These are phyloP conservation scores for Rhododendron ferrugineum DNA, from an alignment of 148 eudicot genomes.

Conservation along the genomic window DNA sequence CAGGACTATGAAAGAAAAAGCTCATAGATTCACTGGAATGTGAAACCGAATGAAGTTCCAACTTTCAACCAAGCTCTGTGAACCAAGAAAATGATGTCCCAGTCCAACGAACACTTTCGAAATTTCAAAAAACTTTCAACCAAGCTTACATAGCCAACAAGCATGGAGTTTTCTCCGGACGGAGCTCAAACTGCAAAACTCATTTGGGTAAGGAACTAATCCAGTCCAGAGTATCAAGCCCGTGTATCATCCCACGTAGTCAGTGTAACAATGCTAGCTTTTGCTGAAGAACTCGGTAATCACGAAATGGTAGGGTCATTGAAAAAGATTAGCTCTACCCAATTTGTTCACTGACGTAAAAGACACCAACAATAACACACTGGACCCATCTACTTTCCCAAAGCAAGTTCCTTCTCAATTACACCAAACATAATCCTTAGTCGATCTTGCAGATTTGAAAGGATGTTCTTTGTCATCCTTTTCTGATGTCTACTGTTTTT, in stretches of 20 bases:
- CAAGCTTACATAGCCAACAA: neutral
- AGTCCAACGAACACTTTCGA: neutral
- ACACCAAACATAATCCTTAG: slow-evolving; percentile 62
- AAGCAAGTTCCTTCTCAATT: slow-evolving; percentile 67
- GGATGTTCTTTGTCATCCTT: slow-evolving; percentile 66
- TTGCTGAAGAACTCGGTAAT: neutral
- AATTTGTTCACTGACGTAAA: neutral
- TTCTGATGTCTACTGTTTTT: slow-evolving; percentile 71
- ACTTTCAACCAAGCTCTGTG: neutral
- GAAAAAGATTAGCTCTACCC: neutral
- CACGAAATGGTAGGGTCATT: neutral
- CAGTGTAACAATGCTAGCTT: neutral
- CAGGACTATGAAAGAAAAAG: slow-evolving; percentile 1
- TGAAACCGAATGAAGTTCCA: neutral
- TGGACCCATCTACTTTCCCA: slow-evolving; percentile 25
- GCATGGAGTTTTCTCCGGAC: neutral
- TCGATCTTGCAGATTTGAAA: slow-evolving; percentile 59
- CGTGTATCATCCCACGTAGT: neutral
- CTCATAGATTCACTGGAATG: neutral
- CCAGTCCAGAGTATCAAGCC: neutral
- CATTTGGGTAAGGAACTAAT: neutral
- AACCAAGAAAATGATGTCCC: neutral
- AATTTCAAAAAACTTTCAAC: no score
- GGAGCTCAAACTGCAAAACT: neutral
- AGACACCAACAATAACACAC: neutral